Percentiles rank a stretch among this genome's conserved stretches.
Evolutionary conservation across 2,329 filamentous ascomycete species (phyloP).

Genomic region (Sclerotinia minor): DNA sequence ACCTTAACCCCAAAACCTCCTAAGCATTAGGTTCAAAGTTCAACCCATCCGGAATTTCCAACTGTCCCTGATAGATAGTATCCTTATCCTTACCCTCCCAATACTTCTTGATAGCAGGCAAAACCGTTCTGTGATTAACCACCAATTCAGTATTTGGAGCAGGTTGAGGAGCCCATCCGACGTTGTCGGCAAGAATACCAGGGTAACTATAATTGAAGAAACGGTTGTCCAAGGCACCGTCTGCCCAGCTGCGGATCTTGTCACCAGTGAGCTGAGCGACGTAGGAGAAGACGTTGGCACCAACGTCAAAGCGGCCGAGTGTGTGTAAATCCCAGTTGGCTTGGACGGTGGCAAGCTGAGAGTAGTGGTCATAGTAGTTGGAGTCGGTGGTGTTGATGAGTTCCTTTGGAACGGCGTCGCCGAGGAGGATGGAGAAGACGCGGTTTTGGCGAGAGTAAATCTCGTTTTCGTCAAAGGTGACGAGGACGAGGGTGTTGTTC

Average conservation of each 20-base stretch:
- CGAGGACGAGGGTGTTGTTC: conserved; percentile 70
- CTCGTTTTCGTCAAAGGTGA: conserved; percentile 80
- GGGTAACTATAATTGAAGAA: conserved; percentile 50
- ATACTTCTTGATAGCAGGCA: conserved; percentile 36
- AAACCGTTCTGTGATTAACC: conserved; percentile 38
- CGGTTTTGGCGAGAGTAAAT: conserved; percentile 67
- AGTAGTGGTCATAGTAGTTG: conserved; percentile 74
- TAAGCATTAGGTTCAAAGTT: conserved; percentile 25
- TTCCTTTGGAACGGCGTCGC: conserved; percentile 67
- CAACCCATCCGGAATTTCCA: conserved; percentile 40
- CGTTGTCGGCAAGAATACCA: conserved; percentile 43
- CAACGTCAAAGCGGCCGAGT: conserved; percentile 70
- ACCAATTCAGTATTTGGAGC: conserved; percentile 40
- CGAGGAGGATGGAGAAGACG: conserved; percentile 70
- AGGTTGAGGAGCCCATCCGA: conserved; percentile 39
- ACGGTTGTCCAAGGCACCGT: conserved; percentile 40
- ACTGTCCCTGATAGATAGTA: conserved; percentile 38
- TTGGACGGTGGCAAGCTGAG: conserved; percentile 62
- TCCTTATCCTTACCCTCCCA: conserved; percentile 36
- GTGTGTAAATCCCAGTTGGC: conserved; percentile 69
- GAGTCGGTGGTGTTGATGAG: conserved; percentile 67
- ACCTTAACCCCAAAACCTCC: too few relatives aligned
- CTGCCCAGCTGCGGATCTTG: conserved; percentile 39
- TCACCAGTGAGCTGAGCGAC: conserved; percentile 64
- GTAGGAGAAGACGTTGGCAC: conserved; percentile 66